A percentile compares a stretch with the other conserved stretches of the same genome.
These are phyloP conservation scores for Strigomonas galati DNA, from an alignment of 208 protist genomes.

Conservation along the genomic window DNA sequence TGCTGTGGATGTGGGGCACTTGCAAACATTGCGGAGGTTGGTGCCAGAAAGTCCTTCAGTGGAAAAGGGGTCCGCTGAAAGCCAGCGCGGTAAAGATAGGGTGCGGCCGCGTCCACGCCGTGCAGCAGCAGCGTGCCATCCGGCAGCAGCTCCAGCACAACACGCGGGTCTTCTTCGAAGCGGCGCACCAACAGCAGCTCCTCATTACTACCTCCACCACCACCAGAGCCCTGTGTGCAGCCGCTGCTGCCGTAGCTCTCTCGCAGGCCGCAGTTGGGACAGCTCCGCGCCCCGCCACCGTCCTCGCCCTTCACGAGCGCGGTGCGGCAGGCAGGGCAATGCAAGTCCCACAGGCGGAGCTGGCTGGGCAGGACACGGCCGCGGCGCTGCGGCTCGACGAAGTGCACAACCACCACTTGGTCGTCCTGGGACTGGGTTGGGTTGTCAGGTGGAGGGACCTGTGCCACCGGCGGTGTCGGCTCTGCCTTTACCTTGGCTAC, in stretches of 20 bases:
- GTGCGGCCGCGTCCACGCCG: slow-evolving; percentile 60
- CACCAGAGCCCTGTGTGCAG: too few species aligned
- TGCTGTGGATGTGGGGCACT: background rate
- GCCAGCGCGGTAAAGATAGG: slow-evolving; percentile 69
- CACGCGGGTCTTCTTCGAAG: slow-evolving; percentile 39
- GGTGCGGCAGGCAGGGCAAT: slow-evolving; percentile 60
- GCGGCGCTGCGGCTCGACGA: slow-evolving; percentile 31
- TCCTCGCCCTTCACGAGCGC: slow-evolving; percentile 57
- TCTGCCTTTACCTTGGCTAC: slow-evolving; percentile 2
- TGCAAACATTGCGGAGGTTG: background rate
- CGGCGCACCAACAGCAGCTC: slow-evolving; percentile 62
- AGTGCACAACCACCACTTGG: slow-evolving; percentile 65
- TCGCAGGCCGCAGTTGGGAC: slow-evolving; percentile 39
- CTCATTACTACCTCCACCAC: too few species aligned
- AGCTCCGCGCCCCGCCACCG: slow-evolving; percentile 31
- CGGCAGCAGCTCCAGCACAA: slow-evolving; percentile 73
- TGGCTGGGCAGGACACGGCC: slow-evolving; percentile 58
- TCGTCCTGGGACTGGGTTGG: slow-evolving; percentile 29
- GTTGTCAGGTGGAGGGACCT: background rate
- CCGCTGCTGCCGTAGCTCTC: background rate
- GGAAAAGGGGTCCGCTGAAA: slow-evolving; percentile 64
- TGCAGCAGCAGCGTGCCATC: slow-evolving; percentile 75
- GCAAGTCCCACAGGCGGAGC: slow-evolving; percentile 62
- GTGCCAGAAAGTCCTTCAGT: slow-evolving; percentile 17
- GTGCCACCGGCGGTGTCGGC: background rate